Conservation (phyloP, 352 stramenopile genomes). For the Aphanomyces stellatus region DNA sequence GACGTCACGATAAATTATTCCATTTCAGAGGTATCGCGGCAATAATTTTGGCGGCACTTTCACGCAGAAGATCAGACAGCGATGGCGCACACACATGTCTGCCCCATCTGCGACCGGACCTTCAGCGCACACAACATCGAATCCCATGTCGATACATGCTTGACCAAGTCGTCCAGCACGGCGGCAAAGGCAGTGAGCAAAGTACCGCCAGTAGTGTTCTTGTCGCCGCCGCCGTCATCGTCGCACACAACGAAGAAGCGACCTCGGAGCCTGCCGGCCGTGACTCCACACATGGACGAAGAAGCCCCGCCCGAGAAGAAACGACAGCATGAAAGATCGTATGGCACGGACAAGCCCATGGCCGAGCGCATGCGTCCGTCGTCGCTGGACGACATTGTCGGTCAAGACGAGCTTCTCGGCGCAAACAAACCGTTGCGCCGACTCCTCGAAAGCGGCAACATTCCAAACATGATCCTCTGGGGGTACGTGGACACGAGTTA, state of each 20-base stretch:
- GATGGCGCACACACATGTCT: slow-evolving; percentile 23
- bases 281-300: slow-evolving; percentile 40
- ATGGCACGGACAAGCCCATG: slow-evolving; percentile 31
- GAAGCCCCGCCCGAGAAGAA: slow-evolving; percentile 1
- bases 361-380: slow-evolving; percentile 68
- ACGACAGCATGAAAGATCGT: neutral
- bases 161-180: slow-evolving; percentile 11
- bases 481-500: slow-evolving; percentile 33
- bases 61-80: no score
- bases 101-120: slow-evolving; percentile 70
- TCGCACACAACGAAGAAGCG: no score
- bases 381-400: slow-evolving; percentile 49
- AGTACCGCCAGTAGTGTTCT: neutral
- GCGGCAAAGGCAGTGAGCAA: slow-evolving; percentile 3
- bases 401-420: slow-evolving; percentile 54
- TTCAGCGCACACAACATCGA: slow-evolving; percentile 62
- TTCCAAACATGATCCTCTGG: slow-evolving; percentile 84
- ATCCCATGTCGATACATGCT: slow-evolving; percentile 64
- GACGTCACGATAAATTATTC: no score
- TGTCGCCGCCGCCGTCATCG: neutral
- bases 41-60: neutral
- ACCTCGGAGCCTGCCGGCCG: slow-evolving; percentile 20
- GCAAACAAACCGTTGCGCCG: slow-evolving; percentile 48
- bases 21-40: no score
- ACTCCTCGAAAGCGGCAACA: slow-evolving; percentile 54